Percentiles rank a stretch among this genome's conserved stretches.
Evolutionary conservation across 2,329 filamentous ascomycete genomes (phyloP).

Genomic region (Penicillium digitatum): DNA sequence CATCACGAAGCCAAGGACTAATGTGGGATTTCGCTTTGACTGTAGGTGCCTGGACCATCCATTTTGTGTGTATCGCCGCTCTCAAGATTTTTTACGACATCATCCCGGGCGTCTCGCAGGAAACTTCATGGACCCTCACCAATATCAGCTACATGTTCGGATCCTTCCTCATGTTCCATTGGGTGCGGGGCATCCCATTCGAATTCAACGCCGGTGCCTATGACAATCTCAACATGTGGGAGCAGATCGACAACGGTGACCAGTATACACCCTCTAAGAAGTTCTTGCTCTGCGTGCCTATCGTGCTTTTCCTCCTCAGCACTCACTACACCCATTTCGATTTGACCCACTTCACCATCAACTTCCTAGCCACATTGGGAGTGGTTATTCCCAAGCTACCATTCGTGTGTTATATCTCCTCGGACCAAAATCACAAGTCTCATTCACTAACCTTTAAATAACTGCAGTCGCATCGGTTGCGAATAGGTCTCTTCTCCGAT

Average conservation of each 20-base stretch:
- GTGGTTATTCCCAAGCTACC: conserved; percentile 97
- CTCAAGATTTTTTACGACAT: conserved; percentile 98
- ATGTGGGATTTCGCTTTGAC: conserved; percentile 4
- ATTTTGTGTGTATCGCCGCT: conserved; percentile 83
- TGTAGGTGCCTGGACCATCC: conserved; percentile 93
- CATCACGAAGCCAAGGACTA: conserved; percentile 4
- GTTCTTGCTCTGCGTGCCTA: conserved; percentile 90
- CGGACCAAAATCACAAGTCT: neutral
- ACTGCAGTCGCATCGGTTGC: conserved; percentile 68
- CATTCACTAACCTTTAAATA: conserved; percentile 28
- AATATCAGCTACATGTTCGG: conserved; percentile 99
- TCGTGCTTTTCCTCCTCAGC: conserved; percentile 89
- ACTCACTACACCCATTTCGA: conserved; percentile 99
- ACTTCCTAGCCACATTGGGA: conserved; percentile 84
- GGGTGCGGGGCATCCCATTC: conserved; percentile 94
- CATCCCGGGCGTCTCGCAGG: conserved; percentile 91
- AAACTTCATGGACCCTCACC: conserved; percentile 97
- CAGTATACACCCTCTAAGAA: conserved; percentile 99
- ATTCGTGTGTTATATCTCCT: conserved; percentile 61
- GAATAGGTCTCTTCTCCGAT: conserved; percentile 69
- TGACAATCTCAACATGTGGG: conserved; percentile 99
- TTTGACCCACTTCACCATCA: conserved; percentile 93
- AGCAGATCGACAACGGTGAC: conserved; percentile 98
- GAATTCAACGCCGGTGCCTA: conserved; percentile 98
- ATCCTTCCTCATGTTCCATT: conserved; percentile 99